Conservation (phyloP, 352 stramenopile genomes). For the Elongisporangium anandrum region DNA sequence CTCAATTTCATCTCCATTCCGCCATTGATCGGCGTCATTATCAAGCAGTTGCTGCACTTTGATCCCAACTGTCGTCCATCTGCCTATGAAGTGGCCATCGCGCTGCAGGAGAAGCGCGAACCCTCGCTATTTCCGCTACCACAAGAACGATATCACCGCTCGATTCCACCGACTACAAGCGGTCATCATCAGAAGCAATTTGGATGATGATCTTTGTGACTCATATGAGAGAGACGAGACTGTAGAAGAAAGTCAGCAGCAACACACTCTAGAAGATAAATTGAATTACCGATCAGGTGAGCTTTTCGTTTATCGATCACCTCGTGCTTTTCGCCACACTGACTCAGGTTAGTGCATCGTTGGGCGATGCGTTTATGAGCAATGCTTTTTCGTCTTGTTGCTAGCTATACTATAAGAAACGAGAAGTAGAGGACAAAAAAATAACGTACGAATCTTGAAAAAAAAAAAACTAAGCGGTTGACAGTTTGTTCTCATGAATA, state of each 20-base stretch:
- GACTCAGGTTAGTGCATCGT: background rate
- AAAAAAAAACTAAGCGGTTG: too few relatives aligned
- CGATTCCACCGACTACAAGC: background rate
- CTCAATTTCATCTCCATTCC: conserved; percentile 80
- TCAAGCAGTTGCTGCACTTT: conserved; percentile 74
- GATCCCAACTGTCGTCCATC: conserved; percentile 62
- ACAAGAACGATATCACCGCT: conserved; percentile 3
- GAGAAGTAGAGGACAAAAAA: too few relatives aligned
- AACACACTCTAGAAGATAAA: background rate
- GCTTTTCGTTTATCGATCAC: background rate
- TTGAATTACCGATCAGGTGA: background rate
- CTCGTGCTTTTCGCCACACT: background rate
- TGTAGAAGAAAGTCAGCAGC: background rate
- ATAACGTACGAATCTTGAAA: too few relatives aligned
- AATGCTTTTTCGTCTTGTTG: too few relatives aligned
- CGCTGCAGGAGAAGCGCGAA: conserved; percentile 59
- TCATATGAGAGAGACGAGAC: background rate
- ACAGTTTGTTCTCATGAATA: too few relatives aligned
- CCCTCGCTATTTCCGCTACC: conserved; percentile 44
- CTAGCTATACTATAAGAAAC: background rate
- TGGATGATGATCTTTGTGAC: background rate
- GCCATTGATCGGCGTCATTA: conserved; percentile 63
- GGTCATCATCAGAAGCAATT: background rate
- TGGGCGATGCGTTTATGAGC: background rate
- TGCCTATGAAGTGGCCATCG: conserved; percentile 68